These are phyloP conservation scores for Skeletonema menzelii DNA, from an alignment of 108 stramenopile genomes.

Conservation along the genomic window DNA sequence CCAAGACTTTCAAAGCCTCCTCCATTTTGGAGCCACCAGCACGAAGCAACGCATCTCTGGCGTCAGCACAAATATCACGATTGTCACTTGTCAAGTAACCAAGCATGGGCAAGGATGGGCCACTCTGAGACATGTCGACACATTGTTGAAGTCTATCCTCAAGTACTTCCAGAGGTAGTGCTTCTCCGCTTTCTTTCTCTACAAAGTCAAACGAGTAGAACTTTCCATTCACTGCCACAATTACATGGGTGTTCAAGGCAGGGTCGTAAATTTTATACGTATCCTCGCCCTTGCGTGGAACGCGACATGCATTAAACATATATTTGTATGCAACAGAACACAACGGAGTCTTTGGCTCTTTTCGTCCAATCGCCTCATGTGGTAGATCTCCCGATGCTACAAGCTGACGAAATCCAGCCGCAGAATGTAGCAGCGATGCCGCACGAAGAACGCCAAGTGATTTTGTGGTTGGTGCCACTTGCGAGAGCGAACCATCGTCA, in stretches of 20 bases:
- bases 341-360: conserved; percentile 60
- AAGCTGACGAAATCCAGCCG: conserved; percentile 72
- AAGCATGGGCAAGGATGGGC: conserved; percentile 35
- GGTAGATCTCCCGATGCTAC: conserved; percentile 70
- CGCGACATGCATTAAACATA: conserved; percentile 90
- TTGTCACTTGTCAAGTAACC: conserved; percentile 77
- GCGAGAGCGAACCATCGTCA: conserved; percentile 62
- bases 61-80: conserved; percentile 75
- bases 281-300: conserved; percentile 74
- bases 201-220: conserved; percentile 74
- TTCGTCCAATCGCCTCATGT: conserved; percentile 65
- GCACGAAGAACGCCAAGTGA: conserved; percentile 50
- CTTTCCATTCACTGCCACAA: conserved; percentile 71
- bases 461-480: conserved; percentile 15
- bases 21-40: conserved; percentile 60
- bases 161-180: conserved; percentile 54
- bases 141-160: conserved; percentile 52
- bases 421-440: conserved; percentile 70
- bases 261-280: conserved; percentile 85
- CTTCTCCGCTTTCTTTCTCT: conserved; percentile 43
- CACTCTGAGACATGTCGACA: conserved; percentile 47
- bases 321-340: conserved; percentile 88
- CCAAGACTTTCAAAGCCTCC: conserved; percentile 65
- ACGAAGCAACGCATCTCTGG: conserved; percentile 49
- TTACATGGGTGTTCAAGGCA: conserved; percentile 60